Evolutionary conservation across 73 alveolate genomes (phyloP).

Genomic region (Tetrahymena thermophila): DNA sequence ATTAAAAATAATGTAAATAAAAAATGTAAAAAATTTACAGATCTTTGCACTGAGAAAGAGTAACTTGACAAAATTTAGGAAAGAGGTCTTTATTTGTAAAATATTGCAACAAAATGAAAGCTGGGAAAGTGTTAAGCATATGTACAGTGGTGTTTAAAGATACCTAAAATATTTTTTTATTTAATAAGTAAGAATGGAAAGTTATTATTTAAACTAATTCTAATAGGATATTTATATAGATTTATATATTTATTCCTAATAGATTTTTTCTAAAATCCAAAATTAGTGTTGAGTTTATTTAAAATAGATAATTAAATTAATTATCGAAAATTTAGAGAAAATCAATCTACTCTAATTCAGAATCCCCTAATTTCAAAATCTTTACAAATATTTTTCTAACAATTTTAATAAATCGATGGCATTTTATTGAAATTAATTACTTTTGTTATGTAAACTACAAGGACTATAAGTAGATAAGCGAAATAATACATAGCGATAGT

Average conservation of each 20-base stretch:
- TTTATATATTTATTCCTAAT: not conserved
- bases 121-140: not conserved
- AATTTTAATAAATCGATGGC: no score
- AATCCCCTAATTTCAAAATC: not conserved
- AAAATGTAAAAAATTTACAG: not conserved
- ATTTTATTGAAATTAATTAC: not conserved
- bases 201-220: no score
- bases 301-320: not conserved
- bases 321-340: no score
- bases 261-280: not conserved
- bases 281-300: not conserved
- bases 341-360: not conserved
- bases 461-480: constrained; percentile 30
- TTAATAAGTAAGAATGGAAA: no score
- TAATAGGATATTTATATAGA: not conserved
- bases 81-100: not conserved
- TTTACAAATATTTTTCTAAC: no score
- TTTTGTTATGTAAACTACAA: constrained; percentile 19
- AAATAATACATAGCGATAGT: constrained; percentile 69
- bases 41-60: not conserved
- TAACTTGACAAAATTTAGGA: not conserved
- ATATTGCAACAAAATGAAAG: not conserved
- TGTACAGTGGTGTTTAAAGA: not conserved
- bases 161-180: not conserved
- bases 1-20: not conserved